A percentile compares a stretch with the other conserved stretches of the same genome.
These are phyloP conservation scores for Coemansia sp. DNA, from an alignment of 192 early-diverging fungal genomes.

Conservation along the genomic window DNA sequence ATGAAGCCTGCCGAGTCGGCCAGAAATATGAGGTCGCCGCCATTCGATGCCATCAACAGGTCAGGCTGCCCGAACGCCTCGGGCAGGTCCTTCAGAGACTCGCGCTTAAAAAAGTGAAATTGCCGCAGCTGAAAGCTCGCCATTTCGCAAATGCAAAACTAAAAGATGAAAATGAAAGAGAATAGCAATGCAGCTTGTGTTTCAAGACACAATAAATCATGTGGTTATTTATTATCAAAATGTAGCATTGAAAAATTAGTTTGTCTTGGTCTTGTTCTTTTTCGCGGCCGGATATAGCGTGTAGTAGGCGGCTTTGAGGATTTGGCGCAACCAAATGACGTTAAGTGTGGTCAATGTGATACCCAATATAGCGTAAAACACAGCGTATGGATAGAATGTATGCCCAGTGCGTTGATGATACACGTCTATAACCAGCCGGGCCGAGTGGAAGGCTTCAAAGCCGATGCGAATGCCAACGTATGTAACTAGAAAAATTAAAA, in stretches of 20 bases:
- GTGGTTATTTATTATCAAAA: too few relatives aligned
- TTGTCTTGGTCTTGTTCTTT: background rate
- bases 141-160: conserved; percentile 23
- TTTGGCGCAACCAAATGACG: conserved; percentile 47
- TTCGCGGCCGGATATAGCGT: conserved; percentile 12
- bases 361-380: conserved; percentile 38
- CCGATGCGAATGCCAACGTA: conserved; percentile 40
- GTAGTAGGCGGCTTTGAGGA: conserved; percentile 33
- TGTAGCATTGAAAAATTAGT: background rate
- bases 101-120: conserved; percentile 57
- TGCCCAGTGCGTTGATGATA: conserved; percentile 14
- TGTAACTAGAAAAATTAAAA: conserved; percentile 22
- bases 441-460: conserved; percentile 37
- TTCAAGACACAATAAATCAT: background rate
- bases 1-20: conserved; percentile 52
- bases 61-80: conserved; percentile 40
- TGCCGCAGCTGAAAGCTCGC: conserved; percentile 52
- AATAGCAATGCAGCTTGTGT: background rate
- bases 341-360: conserved; percentile 38
- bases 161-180: background rate
- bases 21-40: conserved; percentile 49
- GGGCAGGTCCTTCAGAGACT: conserved; percentile 41
- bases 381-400: conserved; percentile 37
- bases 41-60: conserved; percentile 47
- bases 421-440: conserved; percentile 8